phyloP scores from a whole-genome alignment of 495 filamentous ascomycete species.

The Penicillium flavigenum region DNA sequence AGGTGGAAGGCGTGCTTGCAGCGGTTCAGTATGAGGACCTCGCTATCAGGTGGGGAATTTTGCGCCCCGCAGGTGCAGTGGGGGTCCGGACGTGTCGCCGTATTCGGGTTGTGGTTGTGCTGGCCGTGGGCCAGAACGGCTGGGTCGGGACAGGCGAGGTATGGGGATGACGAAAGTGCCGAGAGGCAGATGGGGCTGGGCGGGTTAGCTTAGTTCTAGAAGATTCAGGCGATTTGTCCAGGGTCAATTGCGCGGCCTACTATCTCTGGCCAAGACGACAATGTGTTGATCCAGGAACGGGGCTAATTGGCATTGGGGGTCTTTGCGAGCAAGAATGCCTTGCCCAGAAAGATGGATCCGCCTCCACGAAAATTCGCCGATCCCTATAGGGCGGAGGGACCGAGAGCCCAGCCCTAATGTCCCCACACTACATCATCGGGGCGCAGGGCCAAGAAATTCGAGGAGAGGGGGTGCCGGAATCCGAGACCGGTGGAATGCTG shows the following conservation, averaged over 20 bases:
- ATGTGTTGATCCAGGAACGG: constrained; percentile 1
- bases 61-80: constrained; percentile 4
- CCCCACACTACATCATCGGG: constrained; percentile 33
- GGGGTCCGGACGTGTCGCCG: neutral
- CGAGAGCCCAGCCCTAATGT: constrained; percentile 27
- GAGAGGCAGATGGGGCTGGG: constrained; percentile 30
- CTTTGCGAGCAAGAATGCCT: constrained; percentile 2
- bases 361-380: neutral
- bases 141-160: constrained; percentile 24
- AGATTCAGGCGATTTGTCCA: constrained; percentile 1
- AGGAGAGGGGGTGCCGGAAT: constrained; percentile 1
- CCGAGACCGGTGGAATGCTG: constrained; percentile 3
- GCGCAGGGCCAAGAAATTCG: constrained; percentile 24
- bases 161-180: constrained; percentile 27
- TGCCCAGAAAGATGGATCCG: constrained; percentile 6
- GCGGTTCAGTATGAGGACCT: constrained; percentile 29
- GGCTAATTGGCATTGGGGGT: neutral
- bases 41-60: constrained; percentile 7
- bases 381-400: constrained; percentile 18
- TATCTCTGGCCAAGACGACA: constrained; percentile 1
- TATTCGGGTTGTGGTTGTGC: constrained; percentile 1
- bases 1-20: constrained; percentile 40
- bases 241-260: neutral
- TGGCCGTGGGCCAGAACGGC: constrained; percentile 16
- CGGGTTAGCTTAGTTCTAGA: constrained; percentile 10